These are phyloP conservation scores for Trypanosoma caninum DNA, from an alignment of 208 protist genomes.

Conservation along the genomic window DNA sequence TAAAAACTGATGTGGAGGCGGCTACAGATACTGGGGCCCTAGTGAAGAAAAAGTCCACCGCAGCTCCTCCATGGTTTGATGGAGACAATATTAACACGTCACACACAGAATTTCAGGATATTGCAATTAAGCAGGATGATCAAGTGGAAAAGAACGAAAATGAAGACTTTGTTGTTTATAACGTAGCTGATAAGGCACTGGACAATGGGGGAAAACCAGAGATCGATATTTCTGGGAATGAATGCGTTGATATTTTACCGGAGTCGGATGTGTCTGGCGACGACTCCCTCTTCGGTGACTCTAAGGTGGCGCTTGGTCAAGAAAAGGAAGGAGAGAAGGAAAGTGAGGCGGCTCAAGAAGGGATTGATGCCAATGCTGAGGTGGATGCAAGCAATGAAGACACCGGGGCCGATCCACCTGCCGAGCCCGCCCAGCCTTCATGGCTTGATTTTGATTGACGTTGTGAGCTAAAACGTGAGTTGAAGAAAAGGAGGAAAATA, in stretches of 20 bases:
- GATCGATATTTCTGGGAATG: not conserved
- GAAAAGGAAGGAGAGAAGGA: not conserved
- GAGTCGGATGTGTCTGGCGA: not conserved
- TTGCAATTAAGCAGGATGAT: too few relatives aligned
- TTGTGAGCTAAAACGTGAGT: not conserved
- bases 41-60: not conserved
- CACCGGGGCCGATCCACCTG: constrained; percentile 3
- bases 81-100: not conserved
- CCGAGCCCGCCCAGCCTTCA: constrained; percentile 5
- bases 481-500: not conserved
- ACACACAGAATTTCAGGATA: not conserved
- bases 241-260: not conserved
- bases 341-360: not conserved
- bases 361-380: not conserved
- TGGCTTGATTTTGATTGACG: constrained; percentile 18
- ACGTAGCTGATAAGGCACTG: not conserved
- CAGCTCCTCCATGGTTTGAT: constrained; percentile 8
- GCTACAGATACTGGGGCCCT: not conserved
- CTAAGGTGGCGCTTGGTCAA: not conserved
- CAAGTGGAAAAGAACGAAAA: not conserved
- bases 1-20: not conserved
- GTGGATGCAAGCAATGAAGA: constrained; percentile 4
- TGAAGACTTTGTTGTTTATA: not conserved
- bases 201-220: not conserved
- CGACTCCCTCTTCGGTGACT: not conserved